Conservation (phyloP, 1,284 basidiomycete genomes). For the Ganoderma boninense region DNA sequence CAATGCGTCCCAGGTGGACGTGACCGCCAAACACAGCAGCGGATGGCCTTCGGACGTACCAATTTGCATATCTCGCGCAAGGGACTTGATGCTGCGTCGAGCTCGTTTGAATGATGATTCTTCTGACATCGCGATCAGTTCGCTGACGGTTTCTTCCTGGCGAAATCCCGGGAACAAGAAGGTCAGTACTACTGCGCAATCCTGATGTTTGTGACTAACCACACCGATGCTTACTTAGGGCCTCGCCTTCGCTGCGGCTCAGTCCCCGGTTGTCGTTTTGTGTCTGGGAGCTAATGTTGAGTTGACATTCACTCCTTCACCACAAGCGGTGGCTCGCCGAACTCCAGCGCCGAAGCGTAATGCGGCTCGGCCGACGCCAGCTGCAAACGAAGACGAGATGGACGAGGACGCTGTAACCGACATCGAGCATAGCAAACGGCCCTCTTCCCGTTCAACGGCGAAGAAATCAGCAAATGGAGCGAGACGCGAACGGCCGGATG, state of each 20-base stretch:
- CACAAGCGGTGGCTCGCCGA: neutral
- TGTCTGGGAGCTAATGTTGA: conserved; percentile 45
- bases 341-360: neutral
- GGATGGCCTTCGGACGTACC: conserved; percentile 35
- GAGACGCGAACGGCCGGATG: conserved; percentile 13
- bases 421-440: neutral
- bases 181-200: conserved; percentile 35
- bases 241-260: conserved; percentile 25
- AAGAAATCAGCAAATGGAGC: neutral
- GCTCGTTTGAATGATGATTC: conserved; percentile 24
- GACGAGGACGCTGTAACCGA: neutral
- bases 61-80: conserved; percentile 34
- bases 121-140: conserved; percentile 36
- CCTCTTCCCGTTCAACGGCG: neutral
- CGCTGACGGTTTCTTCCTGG: conserved; percentile 46
- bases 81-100: conserved; percentile 31
- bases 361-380: neutral
- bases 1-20: neutral
- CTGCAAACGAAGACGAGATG: neutral
- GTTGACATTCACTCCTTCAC: conserved; percentile 30
- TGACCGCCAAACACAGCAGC: neutral
- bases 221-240: conserved; percentile 21
- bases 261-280: conserved; percentile 33
- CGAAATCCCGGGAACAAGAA: conserved; percentile 42
- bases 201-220: neutral